These are phyloP conservation scores for Leccinum variabile DNA, from an alignment of 1,284 basidiomycete genomes.

Conservation along the genomic window DNA sequence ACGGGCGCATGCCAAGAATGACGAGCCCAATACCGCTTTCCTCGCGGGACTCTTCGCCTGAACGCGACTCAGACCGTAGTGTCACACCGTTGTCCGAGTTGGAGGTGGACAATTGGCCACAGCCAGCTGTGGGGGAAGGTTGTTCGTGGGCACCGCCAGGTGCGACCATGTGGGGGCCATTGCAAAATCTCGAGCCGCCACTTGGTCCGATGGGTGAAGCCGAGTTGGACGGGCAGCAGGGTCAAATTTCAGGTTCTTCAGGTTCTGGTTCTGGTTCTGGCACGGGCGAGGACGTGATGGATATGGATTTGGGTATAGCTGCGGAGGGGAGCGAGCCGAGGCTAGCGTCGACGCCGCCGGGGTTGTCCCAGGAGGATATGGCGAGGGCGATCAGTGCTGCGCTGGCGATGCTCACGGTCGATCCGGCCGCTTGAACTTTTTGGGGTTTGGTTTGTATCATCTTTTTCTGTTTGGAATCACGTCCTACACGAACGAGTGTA, in stretches of 20 bases:
- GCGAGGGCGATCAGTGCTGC: constrained; percentile 25
- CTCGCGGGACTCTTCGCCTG: constrained; percentile 17
- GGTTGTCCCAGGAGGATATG: constrained; percentile 24
- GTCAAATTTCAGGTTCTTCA: not conserved
- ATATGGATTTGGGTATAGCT: not conserved
- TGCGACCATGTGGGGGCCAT: not conserved
- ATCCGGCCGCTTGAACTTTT: constrained; percentile 3
- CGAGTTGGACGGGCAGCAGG: not conserved
- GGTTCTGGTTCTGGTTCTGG: not conserved
- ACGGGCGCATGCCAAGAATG: constrained; percentile 20
- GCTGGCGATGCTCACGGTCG: constrained; percentile 17
- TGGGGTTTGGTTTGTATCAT: not conserved
- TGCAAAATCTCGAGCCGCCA: not conserved
- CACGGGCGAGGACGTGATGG: not conserved
- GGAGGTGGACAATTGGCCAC: constrained; percentile 28
- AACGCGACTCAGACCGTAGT: constrained; percentile 17
- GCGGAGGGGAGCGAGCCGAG: not conserved
- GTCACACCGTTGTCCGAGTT: constrained; percentile 10
- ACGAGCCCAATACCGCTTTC: not conserved
- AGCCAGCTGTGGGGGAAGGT: constrained; percentile 33
- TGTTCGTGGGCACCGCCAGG: constrained; percentile 27
- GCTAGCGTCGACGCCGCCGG: constrained; percentile 4
- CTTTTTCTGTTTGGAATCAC: not conserved
- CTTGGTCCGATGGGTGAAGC: not conserved
- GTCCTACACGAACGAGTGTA: not conserved